Evolutionary conservation across 2,329 filamentous ascomycete genomes (phyloP).

Genomic region (Ceratocystis albifundus): DNA sequence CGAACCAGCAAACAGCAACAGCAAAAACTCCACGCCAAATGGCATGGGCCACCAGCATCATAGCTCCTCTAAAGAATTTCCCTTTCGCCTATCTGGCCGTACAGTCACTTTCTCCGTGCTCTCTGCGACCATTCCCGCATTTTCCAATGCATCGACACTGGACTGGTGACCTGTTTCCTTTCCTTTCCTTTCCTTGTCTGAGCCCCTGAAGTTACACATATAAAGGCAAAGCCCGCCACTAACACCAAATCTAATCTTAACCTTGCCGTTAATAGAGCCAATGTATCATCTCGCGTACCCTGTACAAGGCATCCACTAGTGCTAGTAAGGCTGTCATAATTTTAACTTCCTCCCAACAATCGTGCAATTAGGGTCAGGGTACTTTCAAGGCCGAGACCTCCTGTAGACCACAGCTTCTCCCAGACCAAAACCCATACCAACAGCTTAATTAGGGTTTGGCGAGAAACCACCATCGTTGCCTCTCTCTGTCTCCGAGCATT

Average conservation of each 20-base stretch:
- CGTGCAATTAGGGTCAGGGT: background rate
- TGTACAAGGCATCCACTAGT: background rate
- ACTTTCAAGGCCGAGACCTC: background rate
- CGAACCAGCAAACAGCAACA: background rate
- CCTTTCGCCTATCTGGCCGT: background rate
- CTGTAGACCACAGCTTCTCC: too few species aligned
- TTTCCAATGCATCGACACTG: too few species aligned
- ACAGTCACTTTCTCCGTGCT: background rate
- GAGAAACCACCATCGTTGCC: background rate
- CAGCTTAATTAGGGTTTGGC: background rate
- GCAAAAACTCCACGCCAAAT: background rate
- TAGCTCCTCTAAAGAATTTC: constrained; percentile 2
- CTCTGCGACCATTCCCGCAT: background rate
- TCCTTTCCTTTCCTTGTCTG: background rate
- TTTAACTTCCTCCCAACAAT: background rate
- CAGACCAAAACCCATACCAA: background rate
- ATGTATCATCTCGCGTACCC: background rate
- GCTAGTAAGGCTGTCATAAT: background rate
- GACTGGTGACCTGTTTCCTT: background rate
- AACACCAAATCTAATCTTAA: background rate
- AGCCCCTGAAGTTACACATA: constrained; percentile 3
- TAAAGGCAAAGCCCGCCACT: background rate
- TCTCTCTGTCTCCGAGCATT: background rate
- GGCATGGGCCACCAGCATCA: constrained; percentile 9
- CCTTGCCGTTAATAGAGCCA: constrained; percentile 1